phyloP scores from a whole-genome alignment of 2,329 filamentous ascomycete genomes.

The Nemania sp. region DNA sequence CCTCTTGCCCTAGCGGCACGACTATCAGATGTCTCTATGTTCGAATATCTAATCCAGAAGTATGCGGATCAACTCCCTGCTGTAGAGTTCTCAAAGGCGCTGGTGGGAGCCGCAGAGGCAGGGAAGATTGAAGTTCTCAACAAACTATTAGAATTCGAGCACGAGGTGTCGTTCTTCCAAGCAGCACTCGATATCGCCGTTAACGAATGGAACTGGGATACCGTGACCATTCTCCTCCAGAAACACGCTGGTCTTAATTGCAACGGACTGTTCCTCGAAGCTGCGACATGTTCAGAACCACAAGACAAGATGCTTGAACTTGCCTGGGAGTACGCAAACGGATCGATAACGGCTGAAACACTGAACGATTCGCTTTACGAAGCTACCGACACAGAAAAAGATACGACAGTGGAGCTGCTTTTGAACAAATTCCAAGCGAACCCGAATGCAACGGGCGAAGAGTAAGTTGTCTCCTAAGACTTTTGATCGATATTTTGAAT shows the following conservation, averaged over 20 bases:
- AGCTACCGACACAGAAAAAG: constrained; percentile 56
- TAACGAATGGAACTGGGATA: constrained; percentile 54
- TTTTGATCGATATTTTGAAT: too few relatives aligned
- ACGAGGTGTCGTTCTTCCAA: constrained; percentile 51
- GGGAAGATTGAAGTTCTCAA: constrained; percentile 57
- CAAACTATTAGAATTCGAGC: constrained; percentile 53
- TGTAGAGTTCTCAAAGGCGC: constrained; percentile 55
- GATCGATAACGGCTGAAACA: constrained; percentile 49
- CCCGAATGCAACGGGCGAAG: constrained; percentile 55
- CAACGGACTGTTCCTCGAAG: constrained; percentile 52
- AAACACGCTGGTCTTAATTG: constrained; percentile 51
- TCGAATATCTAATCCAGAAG: constrained; percentile 56
- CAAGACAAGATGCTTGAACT: constrained; percentile 53
- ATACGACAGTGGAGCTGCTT: constrained; percentile 53
- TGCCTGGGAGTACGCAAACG: constrained; percentile 55
- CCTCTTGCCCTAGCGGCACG: constrained; percentile 56
- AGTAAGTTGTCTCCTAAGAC: constrained; percentile 47
- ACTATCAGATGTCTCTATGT: constrained; percentile 56
- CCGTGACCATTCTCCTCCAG: constrained; percentile 53
- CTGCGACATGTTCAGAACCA: constrained; percentile 51
- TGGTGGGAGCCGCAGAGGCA: constrained; percentile 54
- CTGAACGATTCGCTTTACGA: constrained; percentile 54
- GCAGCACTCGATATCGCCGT: constrained; percentile 52
- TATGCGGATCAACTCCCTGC: constrained; percentile 55
- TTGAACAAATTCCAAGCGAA: constrained; percentile 52